These are phyloP conservation scores for Fusarium vanettenii DNA, from an alignment of 2,329 filamentous ascomycete genomes.

Conservation along the genomic window DNA sequence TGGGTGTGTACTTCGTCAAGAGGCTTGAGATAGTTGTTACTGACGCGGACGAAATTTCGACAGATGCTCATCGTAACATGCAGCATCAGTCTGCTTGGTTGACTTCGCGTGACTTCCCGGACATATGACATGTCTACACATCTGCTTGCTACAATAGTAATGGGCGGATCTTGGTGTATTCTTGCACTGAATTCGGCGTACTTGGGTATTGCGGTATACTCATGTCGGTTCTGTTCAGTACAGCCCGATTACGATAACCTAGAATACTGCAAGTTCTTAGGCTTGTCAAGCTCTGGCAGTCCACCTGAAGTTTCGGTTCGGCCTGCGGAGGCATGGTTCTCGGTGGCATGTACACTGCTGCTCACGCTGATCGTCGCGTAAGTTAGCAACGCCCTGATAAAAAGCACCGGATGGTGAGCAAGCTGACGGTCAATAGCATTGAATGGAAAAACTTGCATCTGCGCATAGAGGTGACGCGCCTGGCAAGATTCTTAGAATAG, in stretches of 20 bases:
- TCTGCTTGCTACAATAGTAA: neutral
- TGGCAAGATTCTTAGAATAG: neutral
- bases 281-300: neutral
- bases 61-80: slow-evolving; percentile 1
- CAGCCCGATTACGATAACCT: neutral
- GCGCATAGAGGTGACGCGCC: neutral
- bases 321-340: neutral
- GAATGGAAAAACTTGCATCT: neutral
- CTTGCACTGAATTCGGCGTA: neutral
- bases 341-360: neutral
- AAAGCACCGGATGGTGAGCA: neutral
- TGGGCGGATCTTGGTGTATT: neutral
- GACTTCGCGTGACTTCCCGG: neutral
- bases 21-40: neutral
- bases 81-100: neutral
- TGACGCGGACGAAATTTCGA: neutral
- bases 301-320: neutral
- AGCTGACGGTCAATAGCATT: neutral
- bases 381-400: neutral
- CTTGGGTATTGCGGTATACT: neutral
- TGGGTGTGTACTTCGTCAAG: slow-evolving; percentile 7
- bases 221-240: neutral
- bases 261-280: neutral
- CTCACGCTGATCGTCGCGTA: neutral
- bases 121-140: neutral